Percentiles rank a stretch among this genome's conserved stretches.
phyloP scores from a whole-genome alignment of 306 rosid genomes.

The Amphicarpaea edgeworthii region DNA sequence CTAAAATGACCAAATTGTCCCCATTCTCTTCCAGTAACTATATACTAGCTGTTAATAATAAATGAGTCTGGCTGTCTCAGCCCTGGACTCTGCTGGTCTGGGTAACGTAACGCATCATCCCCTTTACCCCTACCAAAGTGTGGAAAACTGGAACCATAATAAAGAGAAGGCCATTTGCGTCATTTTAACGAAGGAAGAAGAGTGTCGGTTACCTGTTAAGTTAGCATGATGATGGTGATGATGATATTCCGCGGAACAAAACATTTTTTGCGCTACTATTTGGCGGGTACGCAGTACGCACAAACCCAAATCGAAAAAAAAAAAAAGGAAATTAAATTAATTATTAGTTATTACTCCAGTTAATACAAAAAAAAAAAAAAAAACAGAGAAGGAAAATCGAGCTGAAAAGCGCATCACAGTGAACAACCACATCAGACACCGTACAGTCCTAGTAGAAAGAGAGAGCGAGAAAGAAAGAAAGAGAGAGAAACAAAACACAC shows the following conservation, averaged over 20 bases:
- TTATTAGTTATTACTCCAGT: too few species aligned
- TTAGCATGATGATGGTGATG: too few species aligned
- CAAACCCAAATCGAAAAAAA: not conserved
- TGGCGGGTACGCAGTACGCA: conserved; percentile 57
- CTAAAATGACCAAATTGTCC: not conserved
- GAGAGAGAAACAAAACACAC: conserved; percentile 8
- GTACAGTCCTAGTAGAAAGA: conserved; percentile 49
- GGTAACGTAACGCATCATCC: too few species aligned
- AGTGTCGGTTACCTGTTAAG: conserved; percentile 54
- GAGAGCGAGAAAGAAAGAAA: too few species aligned
- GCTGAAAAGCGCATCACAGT: conserved; percentile 39
- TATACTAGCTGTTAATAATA: not conserved
- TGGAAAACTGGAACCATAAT: not conserved
- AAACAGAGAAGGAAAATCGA: not conserved
- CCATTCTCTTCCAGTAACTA: not conserved
- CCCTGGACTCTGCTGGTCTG: too few species aligned
- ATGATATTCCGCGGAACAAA: conserved; percentile 25
- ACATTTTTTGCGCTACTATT: conserved; percentile 47
- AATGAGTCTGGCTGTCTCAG: not conserved
- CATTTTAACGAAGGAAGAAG: conserved; percentile 16
- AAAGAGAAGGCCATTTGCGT: conserved; percentile 14
- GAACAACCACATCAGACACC: conserved; percentile 46
- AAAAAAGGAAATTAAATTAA: not conserved
- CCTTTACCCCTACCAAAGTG: not conserved
- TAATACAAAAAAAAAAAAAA: not conserved